Percentiles rank a stretch among this genome's conserved stretches.
These are phyloP conservation scores for Tubosaeta brunneosetosa DNA, from an alignment of 768 basidiomycete species.

Conservation along the genomic window DNA sequence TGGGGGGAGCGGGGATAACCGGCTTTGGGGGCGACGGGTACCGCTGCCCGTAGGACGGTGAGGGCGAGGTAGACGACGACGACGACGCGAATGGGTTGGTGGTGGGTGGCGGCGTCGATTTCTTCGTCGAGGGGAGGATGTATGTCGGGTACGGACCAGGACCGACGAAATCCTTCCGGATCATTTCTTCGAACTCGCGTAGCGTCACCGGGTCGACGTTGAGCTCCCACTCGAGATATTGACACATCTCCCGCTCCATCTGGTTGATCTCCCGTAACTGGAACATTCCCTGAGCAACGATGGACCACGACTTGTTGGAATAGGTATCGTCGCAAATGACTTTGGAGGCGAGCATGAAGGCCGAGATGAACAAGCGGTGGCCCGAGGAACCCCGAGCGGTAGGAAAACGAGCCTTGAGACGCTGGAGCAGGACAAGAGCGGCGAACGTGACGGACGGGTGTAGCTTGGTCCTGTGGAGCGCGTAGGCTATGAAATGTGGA, in stretches of 20 bases:
- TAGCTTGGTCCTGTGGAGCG: slow-evolving; percentile 61
- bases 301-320: slow-evolving; percentile 89
- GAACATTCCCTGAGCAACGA: slow-evolving; percentile 88
- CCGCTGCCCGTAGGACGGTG: slow-evolving; percentile 26
- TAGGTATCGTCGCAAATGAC: slow-evolving; percentile 95
- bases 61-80: slow-evolving; percentile 26
- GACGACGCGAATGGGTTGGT: slow-evolving; percentile 33
- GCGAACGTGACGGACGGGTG: slow-evolving; percentile 46
- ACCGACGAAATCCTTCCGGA: slow-evolving; percentile 56
- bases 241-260: slow-evolving; percentile 78
- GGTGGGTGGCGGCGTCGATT: slow-evolving; percentile 42
- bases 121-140: slow-evolving; percentile 56
- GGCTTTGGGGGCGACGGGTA: slow-evolving; percentile 33
- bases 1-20: slow-evolving; percentile 9
- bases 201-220: slow-evolving; percentile 66
- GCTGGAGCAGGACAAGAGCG: slow-evolving; percentile 47
- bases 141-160: slow-evolving; percentile 60
- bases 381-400: slow-evolving; percentile 74
- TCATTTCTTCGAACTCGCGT: slow-evolving; percentile 54
- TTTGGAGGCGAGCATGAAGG: slow-evolving; percentile 69
- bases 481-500: slow-evolving; percentile 63
- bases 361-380: slow-evolving; percentile 65
- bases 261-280: slow-evolving; percentile 71
- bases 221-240: slow-evolving; percentile 90
- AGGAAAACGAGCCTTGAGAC: slow-evolving; percentile 68